Percentiles rank a stretch among this genome's conserved stretches.
These are phyloP conservation scores for Jackrogersella multiformis DNA, from an alignment of 495 filamentous ascomycete genomes.

Conservation along the genomic window DNA sequence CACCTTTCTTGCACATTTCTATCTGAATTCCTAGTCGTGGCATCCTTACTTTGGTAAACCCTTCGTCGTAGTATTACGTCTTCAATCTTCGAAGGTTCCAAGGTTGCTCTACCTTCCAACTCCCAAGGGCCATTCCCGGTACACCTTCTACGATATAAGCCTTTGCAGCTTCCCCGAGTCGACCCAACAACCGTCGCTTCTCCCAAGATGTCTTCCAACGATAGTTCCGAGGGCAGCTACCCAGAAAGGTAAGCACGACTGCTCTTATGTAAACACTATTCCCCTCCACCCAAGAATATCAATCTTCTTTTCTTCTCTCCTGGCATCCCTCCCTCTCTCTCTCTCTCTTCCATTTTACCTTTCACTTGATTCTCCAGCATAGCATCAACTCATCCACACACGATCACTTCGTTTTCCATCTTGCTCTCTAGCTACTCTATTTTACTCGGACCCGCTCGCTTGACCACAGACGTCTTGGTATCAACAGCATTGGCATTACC, in stretches of 20 bases:
- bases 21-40: background rate
- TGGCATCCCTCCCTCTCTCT: too few relatives aligned
- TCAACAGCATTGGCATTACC: slow-evolving; percentile 51
- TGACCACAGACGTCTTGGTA: slow-evolving; percentile 60
- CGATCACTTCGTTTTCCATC: slow-evolving; percentile 59
- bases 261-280: background rate
- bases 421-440: slow-evolving; percentile 66
- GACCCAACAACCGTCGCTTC: too few relatives aligned
- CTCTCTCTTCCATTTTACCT: slow-evolving; percentile 38
- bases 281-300: slow-evolving; percentile 7
- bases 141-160: too few relatives aligned
- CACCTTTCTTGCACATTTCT: background rate
- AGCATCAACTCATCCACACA: slow-evolving; percentile 59
- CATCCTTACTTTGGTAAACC: background rate
- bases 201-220: background rate
- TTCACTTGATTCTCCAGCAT: slow-evolving; percentile 57
- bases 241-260: slow-evolving; percentile 10
- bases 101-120: too few relatives aligned
- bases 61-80: background rate
- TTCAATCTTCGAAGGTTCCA: slow-evolving; percentile 5
- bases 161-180: background rate
- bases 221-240: background rate
- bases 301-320: slow-evolving; percentile 31
- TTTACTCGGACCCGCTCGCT: slow-evolving; percentile 63
- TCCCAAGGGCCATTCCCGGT: too few relatives aligned